phyloP scores from a whole-genome alignment of 2,329 filamentous ascomycete species.

The Colletotrichum sublineola region DNA sequence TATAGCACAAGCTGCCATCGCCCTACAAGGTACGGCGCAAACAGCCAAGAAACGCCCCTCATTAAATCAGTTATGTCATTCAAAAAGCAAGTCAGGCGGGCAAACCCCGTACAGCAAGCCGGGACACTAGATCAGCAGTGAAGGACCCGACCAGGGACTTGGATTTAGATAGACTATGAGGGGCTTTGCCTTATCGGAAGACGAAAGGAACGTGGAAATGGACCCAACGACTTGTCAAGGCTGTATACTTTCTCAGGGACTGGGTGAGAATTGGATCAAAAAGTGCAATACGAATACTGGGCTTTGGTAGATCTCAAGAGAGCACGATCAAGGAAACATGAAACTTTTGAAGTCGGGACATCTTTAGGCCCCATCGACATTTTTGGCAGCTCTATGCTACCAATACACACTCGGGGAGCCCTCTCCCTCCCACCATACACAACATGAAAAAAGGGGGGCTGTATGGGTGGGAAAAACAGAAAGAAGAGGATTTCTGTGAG shows the following conservation, averaged over 20 bases:
- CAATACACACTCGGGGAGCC: conserved; percentile 37
- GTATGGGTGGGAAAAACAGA: conserved; percentile 21
- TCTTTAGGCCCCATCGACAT: conserved; percentile 41
- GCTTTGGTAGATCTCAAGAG: neutral
- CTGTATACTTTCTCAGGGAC: no score
- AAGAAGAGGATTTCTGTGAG: conserved; percentile 31
- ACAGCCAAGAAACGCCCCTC: neutral
- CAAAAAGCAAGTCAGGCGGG: neutral
- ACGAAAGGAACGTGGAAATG: no score
- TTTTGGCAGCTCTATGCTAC: conserved; percentile 42
- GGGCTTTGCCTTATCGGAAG: neutral
- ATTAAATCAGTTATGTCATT: neutral
- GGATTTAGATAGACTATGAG: neutral
- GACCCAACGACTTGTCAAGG: neutral
- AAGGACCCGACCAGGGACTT: neutral
- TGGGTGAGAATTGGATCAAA: neutral
- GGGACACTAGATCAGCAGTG: neutral
- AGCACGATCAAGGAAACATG: conserved; percentile 16
- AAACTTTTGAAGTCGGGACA: conserved; percentile 37
- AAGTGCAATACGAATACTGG: neutral
- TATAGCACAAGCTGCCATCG: neutral
- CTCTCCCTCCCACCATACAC: conserved; percentile 29
- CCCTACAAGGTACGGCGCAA: neutral
- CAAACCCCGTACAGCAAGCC: neutral
- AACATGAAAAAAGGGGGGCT: conserved; percentile 10